A percentile compares a stretch with the other conserved stretches of the same genome.
These are phyloP conservation scores for Lyophyllum decastes DNA, from an alignment of 768 basidiomycete species.

Conservation along the genomic window DNA sequence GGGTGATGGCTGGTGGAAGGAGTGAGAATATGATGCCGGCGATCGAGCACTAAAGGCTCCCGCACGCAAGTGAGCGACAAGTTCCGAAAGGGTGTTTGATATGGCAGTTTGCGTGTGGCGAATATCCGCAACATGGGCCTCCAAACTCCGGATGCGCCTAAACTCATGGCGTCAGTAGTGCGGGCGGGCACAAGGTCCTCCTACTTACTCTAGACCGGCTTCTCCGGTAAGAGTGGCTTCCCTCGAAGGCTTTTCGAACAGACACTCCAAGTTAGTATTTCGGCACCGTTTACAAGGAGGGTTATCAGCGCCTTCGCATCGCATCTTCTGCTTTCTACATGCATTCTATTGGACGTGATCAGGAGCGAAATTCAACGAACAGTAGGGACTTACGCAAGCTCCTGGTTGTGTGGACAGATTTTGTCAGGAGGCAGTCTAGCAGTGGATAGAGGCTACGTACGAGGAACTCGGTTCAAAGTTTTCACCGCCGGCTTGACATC, in stretches of 20 bases:
- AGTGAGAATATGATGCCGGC: slow-evolving; percentile 58
- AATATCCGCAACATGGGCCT: slow-evolving; percentile 84
- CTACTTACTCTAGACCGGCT: slow-evolving; percentile 82
- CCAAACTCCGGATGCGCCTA: slow-evolving; percentile 90
- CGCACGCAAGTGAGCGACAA: slow-evolving; percentile 76
- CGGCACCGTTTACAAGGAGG: slow-evolving; percentile 95
- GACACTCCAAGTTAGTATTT: slow-evolving; percentile 86
- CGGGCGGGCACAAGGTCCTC: slow-evolving; percentile 3
- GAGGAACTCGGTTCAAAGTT: slow-evolving; percentile 84
- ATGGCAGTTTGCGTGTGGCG: slow-evolving; percentile 73
- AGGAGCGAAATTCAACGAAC: slow-evolving; percentile 11
- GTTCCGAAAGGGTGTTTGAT: slow-evolving; percentile 77
- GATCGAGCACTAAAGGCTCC: slow-evolving; percentile 56
- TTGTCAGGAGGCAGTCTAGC: slow-evolving; percentile 12
- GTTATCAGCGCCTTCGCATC: slow-evolving; percentile 94
- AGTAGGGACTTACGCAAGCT: slow-evolving; percentile 64
- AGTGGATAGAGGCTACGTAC: slow-evolving; percentile 48
- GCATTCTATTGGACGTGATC: slow-evolving; percentile 65
- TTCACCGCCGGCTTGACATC: slow-evolving; percentile 74
- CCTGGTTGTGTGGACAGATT: slow-evolving; percentile 43
- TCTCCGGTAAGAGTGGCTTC: slow-evolving; percentile 88
- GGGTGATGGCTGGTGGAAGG: slow-evolving; percentile 66
- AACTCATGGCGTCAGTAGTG: slow-evolving; percentile 17
- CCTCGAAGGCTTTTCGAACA: slow-evolving; percentile 91
- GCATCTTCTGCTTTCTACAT: slow-evolving; percentile 96